Evolutionary conservation across 805 yeast genomes (phyloP).

Genomic region (Wickerhamomyces kurtzmanii): DNA sequence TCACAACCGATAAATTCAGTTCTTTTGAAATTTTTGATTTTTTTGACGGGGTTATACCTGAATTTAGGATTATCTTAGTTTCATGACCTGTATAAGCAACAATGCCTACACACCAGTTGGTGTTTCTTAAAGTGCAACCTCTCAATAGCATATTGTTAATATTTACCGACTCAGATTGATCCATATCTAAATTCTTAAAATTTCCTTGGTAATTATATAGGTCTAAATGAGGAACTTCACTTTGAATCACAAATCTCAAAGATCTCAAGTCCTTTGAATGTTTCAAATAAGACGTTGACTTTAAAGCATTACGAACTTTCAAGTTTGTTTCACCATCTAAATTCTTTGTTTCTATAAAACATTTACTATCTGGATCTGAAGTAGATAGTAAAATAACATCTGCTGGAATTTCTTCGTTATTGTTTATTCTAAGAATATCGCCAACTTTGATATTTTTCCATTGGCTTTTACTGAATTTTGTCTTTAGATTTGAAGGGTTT

Average conservation of each 20-base stretch:
- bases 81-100: slow-evolving; percentile 73
- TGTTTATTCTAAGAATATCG: slow-evolving; percentile 43
- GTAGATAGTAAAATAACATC: slow-evolving; percentile 42
- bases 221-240: slow-evolving; percentile 77
- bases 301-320: slow-evolving; percentile 63
- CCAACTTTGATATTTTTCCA: slow-evolving; percentile 38
- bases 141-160: slow-evolving; percentile 61
- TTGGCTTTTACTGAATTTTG: slow-evolving; percentile 34
- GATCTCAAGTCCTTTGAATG: slow-evolving; percentile 36
- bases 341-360: slow-evolving; percentile 72
- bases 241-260: slow-evolving; percentile 51
- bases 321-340: slow-evolving; percentile 74
- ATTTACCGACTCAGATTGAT: slow-evolving; percentile 47
- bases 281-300: slow-evolving; percentile 39
- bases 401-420: slow-evolving; percentile 56
- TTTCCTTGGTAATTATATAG: slow-evolving; percentile 70
- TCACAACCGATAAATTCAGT: slow-evolving; percentile 55
- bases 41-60: slow-evolving; percentile 73
- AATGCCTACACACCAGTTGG: slow-evolving; percentile 73
- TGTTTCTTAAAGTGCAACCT: slow-evolving; percentile 68
- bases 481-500: too few species aligned
- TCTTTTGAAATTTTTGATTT: slow-evolving; percentile 68
- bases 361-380: slow-evolving; percentile 40
- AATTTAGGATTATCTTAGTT: slow-evolving; percentile 69
- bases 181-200: slow-evolving; percentile 37